Base-by-base conservation (phyloP, 1,139 yeast genomes). In the Debaryomyces singareniensis region DNA sequence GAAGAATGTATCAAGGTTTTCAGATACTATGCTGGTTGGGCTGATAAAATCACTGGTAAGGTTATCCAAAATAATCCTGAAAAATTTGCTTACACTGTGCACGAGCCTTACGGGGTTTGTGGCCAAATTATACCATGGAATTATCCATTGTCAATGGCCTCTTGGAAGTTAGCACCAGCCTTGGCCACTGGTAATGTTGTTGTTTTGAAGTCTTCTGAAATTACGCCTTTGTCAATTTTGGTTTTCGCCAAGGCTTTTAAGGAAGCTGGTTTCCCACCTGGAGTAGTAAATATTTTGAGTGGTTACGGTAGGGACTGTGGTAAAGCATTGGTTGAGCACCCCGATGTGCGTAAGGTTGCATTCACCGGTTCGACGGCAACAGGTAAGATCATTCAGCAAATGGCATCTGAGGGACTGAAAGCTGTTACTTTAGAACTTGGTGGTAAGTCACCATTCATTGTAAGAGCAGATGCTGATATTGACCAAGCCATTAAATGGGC, bases 341-440 rank as follows among this genome's bases (percentile, higher is more conserved):
- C 61, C 40, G 71, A 60, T 24, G 71, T 80, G 32, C 71, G 73
- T 39, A 79, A 79, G 57, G 64, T 80, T 39, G 83, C 85, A 9
- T 80, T 80, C 51, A 80, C 89, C 28, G 73, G 73, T 16, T 66
- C 71, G n/a, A 66, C 73, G 27, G 67, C 63, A 15, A 77, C 82
- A n/a, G 89, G 89, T 37, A 64, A 68, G 38, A 40, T 68, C 20
- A 62, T 80, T 38, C 84, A 77, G 43, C 55, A 58, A 34, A 63
- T 72, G 31, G 93, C 93, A 15, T 69, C 86, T 13, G 51, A 55
- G 16, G 65, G 64, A 44, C 51, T 67, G 52, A 85, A 84, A 56
- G 85, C 86, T 6, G 78, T 82, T 21, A 76, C 93, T n/a, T 60
- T 89, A 45, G 97, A 87, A 61, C 80, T 94, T 49, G 97, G 97